A percentile compares a stretch with the other conserved stretches of the same genome.
phyloP scores from a whole-genome alignment of 305 asterid genomes.

The Rubia tinctorum region DNA sequence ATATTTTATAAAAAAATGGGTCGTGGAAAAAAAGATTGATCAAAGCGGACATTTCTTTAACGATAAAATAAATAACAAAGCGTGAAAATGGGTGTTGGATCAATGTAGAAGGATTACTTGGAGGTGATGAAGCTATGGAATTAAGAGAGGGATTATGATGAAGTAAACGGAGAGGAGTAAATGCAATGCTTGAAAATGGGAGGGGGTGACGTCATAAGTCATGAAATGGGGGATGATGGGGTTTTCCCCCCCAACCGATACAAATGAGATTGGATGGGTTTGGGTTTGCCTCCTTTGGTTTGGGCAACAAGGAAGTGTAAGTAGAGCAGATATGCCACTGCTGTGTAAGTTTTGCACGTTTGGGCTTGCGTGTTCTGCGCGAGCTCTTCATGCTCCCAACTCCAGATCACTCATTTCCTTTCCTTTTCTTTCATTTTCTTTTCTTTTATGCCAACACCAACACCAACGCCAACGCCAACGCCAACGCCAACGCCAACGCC shows the following conservation, averaged over 20 bases:
- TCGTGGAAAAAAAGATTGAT: too few species aligned
- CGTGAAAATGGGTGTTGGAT: background rate
- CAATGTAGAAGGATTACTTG: background rate
- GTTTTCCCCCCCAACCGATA: constrained; percentile 15
- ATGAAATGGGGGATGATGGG: constrained; percentile 17
- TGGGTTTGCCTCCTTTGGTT: constrained; percentile 5
- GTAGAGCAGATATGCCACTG: background rate
- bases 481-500: too few species aligned
- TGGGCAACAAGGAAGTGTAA: constrained; percentile 12
- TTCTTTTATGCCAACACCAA: too few species aligned
- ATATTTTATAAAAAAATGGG: too few species aligned
- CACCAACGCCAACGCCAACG: too few species aligned
- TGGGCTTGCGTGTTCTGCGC: constrained; percentile 51
- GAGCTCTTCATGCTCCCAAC: constrained; percentile 24
- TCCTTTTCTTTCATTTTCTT: too few species aligned
- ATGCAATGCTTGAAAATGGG: constrained; percentile 15
- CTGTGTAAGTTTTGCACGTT: constrained; percentile 18
- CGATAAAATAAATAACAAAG: too few species aligned
- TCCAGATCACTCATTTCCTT: too few species aligned
- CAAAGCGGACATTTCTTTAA: too few species aligned
- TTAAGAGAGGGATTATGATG: background rate
- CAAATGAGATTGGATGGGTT: constrained; percentile 8
- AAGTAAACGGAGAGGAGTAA: background rate
- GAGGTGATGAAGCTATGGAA: background rate
- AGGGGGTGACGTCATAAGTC: background rate